A percentile compares a stretch with the other conserved stretches of the same genome.
Evolutionary conservation across 805 yeast genomes (phyloP).

Genomic region (Candida boidinii): DNA sequence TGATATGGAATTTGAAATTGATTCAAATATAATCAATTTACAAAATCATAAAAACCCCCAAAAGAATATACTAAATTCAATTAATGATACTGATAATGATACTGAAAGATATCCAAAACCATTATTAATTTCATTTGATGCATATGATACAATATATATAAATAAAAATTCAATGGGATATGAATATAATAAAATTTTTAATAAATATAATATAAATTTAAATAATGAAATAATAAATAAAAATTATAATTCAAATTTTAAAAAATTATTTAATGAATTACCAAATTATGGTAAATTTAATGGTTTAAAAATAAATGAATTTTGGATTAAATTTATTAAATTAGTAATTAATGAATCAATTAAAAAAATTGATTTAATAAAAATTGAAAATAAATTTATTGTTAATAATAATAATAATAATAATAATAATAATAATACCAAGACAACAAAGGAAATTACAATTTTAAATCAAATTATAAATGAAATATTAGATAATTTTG

Average conservation of each 20-base stretch:
- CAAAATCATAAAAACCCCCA: too few species aligned
- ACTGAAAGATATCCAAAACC: too few species aligned
- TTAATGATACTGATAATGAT: too few species aligned
- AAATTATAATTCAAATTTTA: conserved; percentile 17
- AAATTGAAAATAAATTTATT: neutral
- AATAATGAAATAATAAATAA: conserved; percentile 17
- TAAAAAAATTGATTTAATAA: neutral
- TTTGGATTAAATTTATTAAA: conserved; percentile 53
- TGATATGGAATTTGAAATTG: too few species aligned
- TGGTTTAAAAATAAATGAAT: conserved; percentile 27
- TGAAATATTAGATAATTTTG: conserved; percentile 39
- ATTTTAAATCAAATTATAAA: conserved; percentile 30
- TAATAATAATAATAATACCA: neutral
- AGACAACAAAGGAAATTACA: neutral
- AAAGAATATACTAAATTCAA: too few species aligned
- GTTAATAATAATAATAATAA: too few species aligned
- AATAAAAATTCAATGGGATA: conserved; percentile 45
- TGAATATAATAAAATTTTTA: conserved; percentile 45
- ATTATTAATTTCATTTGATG: conserved; percentile 53
- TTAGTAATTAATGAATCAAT: conserved; percentile 29
- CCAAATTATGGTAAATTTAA: conserved; percentile 58
- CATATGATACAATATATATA: conserved; percentile 56
- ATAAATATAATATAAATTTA: conserved; percentile 32
- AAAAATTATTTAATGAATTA: conserved; percentile 25
- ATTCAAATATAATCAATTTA: too few species aligned